Conservation (phyloP, 2,329 filamentous ascomycete genomes). For the Cladosporium sp. region DNA sequence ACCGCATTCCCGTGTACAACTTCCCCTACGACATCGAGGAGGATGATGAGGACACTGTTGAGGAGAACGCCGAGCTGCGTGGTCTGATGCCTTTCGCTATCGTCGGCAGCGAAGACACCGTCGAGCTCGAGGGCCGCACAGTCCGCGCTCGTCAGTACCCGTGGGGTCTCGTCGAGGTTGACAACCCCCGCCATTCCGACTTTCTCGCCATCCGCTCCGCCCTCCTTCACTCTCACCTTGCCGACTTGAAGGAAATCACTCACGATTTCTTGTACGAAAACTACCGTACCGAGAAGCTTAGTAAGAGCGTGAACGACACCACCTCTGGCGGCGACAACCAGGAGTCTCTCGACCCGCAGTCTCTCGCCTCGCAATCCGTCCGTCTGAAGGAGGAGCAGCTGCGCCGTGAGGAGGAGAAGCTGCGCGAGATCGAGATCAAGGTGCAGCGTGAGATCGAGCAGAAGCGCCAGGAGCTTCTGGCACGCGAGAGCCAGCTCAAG, state of each 20-base stretch:
- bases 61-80: conserved; percentile 96
- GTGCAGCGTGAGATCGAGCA: conserved; percentile 99
- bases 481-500: conserved; percentile 94
- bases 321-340: conserved; percentile 53
- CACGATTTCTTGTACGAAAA: conserved; percentile 99
- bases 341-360: conserved; percentile 89
- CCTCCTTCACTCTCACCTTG: conserved; percentile 93
- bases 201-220: conserved; percentile 96
- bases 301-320: conserved; percentile 80
- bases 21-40: conserved; percentile 99
- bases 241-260: conserved; percentile 98
- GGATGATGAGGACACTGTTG: conserved; percentile 97
- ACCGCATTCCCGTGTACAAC: conserved; percentile 99
- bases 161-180: conserved; percentile 97
- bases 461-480: conserved; percentile 96
- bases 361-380: conserved; percentile 92
- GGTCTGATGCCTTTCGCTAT: conserved; percentile 99
- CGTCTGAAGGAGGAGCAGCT: conserved; percentile 99
- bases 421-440: conserved; percentile 98
- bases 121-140: conserved; percentile 88
- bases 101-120: conserved; percentile 89
- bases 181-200: conserved; percentile 97
- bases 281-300: conserved; percentile 99
- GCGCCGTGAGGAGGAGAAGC: conserved; percentile 98
- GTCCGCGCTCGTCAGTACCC: conserved; percentile 96